Percentiles rank a stretch among this genome's conserved stretches.
These are phyloP conservation scores for Lolium multiflorum DNA, from an alignment of 176 grass and related monocot species.

Conservation along the genomic window DNA sequence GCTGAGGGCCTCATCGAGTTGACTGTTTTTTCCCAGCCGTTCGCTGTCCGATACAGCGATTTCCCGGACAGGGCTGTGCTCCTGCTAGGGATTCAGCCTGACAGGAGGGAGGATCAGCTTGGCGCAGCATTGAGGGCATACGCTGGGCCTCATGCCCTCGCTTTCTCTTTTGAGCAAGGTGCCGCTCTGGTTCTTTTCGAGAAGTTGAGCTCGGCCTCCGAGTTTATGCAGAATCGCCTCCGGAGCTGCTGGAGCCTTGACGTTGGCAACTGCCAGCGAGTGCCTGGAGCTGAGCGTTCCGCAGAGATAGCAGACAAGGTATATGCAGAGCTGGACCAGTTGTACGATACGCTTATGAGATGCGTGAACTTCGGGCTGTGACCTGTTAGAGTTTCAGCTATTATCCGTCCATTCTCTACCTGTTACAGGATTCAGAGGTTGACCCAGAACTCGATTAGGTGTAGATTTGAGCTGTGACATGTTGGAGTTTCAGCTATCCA, in stretches of 20 bases:
- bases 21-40: background rate
- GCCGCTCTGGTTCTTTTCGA: background rate
- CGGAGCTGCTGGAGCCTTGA: background rate
- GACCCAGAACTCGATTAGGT: too few species aligned
- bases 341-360: background rate
- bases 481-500: too few species aligned
- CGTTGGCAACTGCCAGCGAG: background rate
- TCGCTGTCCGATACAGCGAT: background rate
- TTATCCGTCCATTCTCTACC: too few species aligned
- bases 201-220: background rate
- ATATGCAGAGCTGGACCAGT: background rate
- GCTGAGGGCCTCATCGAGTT: background rate
- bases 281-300: background rate
- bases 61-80: background rate
- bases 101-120: background rate
- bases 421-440: too few species aligned
- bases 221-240: background rate
- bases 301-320: background rate
- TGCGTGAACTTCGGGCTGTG: background rate
- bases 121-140: background rate
- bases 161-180: rapidly evolving
- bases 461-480: too few species aligned
- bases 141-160: background rate
- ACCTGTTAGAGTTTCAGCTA: too few species aligned
- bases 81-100: background rate